Evolutionary conservation across 164 flowering plant species (phyloP).

Genomic region (Warburgia ugandensis): DNA sequence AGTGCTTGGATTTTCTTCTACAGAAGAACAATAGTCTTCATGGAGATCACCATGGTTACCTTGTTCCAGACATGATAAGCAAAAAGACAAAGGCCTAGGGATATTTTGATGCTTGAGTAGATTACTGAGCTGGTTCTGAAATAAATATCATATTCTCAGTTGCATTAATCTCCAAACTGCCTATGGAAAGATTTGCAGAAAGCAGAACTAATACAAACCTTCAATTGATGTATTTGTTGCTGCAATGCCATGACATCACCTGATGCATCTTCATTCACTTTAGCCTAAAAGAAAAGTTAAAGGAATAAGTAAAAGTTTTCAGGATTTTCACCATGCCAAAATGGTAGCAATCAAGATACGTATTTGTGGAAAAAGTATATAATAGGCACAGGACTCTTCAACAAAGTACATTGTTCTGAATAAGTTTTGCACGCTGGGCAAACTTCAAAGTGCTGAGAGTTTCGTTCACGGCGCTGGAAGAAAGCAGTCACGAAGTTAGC

Average conservation of each 20-base stretch:
- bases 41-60: conserved; percentile 13
- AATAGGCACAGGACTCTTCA: conserved; percentile 2
- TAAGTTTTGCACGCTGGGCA: conserved; percentile 90
- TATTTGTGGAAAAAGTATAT: not conserved
- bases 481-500: conserved; percentile 9
- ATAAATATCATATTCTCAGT: conserved; percentile 11
- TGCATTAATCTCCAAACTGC: not conserved
- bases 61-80: conserved; percentile 21
- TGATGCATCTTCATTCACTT: conserved; percentile 87
- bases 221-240: conserved; percentile 59
- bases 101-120: conserved; percentile 41
- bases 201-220: conserved; percentile 31
- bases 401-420: conserved; percentile 71
- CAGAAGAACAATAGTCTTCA: conserved; percentile 16
- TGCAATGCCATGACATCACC: conserved; percentile 70
- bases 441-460: conserved; percentile 85
- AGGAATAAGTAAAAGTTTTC: not conserved
- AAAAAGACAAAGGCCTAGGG: conserved; percentile 20
- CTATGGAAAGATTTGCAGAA: conserved; percentile 1
- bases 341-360: not conserved
- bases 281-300: conserved; percentile 44
- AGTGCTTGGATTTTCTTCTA: conserved; percentile 11
- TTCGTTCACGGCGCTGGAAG: conserved; percentile 71
- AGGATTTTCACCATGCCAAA: not conserved
- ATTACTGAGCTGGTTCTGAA: conserved; percentile 64